phyloP scores from a whole-genome alignment of 495 filamentous ascomycete genomes.

The Annulohypoxylon stygium region DNA sequence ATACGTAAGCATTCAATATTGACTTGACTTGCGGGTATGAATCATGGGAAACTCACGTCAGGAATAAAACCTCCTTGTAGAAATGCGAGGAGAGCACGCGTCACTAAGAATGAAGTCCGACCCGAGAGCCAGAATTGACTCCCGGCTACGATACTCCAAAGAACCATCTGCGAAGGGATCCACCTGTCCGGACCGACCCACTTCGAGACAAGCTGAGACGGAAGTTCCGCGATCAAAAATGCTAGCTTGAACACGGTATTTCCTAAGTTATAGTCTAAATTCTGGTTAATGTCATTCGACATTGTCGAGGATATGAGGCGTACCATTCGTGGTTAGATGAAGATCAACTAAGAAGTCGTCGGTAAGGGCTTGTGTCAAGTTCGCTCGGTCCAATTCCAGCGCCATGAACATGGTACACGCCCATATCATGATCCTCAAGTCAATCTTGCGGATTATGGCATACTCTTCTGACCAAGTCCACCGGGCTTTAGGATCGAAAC shows the following conservation, averaged over 20 bases:
- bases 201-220: constrained; percentile 80
- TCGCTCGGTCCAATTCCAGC: constrained; percentile 81
- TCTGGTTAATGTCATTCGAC: constrained; percentile 25
- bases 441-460: constrained; percentile 68
- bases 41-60: constrained; percentile 39
- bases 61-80: constrained; percentile 77
- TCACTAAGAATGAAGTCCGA: constrained; percentile 68
- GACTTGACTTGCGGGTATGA: background rate
- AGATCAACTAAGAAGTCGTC: constrained; percentile 75
- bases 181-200: constrained; percentile 80
- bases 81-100: constrained; percentile 73
- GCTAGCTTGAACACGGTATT: constrained; percentile 77
- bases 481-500: constrained; percentile 78
- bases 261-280: constrained; percentile 74
- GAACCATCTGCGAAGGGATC: constrained; percentile 84
- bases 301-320: background rate
- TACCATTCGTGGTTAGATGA: constrained; percentile 74
- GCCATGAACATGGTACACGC: constrained; percentile 86
- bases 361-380: constrained; percentile 76
- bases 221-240: constrained; percentile 78
- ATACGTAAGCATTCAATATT: constrained; percentile 19
- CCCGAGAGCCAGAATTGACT: constrained; percentile 74
- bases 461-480: constrained; percentile 81
- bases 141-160: constrained; percentile 77
- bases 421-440: constrained; percentile 61